A percentile compares a stretch with the other conserved stretches of the same genome.
These are phyloP conservation scores for Thinopyrum elongatum DNA, from an alignment of 176 grass and related monocot species.

Conservation along the genomic window DNA sequence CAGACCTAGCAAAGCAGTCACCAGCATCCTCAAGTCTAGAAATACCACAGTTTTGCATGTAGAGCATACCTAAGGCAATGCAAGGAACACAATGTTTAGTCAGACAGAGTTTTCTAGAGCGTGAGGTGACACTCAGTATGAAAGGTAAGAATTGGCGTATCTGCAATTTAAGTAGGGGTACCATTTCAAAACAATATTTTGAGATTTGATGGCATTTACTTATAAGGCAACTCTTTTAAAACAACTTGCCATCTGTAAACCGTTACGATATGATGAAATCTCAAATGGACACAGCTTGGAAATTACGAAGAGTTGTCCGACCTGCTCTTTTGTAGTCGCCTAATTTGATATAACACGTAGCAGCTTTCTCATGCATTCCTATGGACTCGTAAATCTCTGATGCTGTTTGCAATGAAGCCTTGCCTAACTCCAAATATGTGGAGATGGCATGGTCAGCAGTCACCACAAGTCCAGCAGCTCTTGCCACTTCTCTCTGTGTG, in stretches of 20 bases:
- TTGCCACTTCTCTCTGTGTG: slow-evolving; percentile 61
- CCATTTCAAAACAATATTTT: neutral
- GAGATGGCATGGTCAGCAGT: slow-evolving; percentile 56
- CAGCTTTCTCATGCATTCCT: slow-evolving; percentile 62
- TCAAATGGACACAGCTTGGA: neutral
- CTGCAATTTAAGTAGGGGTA: neutral
- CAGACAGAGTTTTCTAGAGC: neutral
- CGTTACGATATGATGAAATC: neutral
- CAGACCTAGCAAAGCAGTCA: slow-evolving; percentile 50
- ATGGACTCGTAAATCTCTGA: slow-evolving; percentile 78
- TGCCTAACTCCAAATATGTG: slow-evolving; percentile 43
- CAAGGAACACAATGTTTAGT: neutral
- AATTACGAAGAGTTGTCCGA: slow-evolving; percentile 5
- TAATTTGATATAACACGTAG: slow-evolving; percentile 75
- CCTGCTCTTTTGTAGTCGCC: slow-evolving; percentile 69
- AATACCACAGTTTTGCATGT: slow-evolving; percentile 62
- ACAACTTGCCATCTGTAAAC: neutral
- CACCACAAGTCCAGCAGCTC: slow-evolving; percentile 63
- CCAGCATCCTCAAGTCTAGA: slow-evolving; percentile 67
- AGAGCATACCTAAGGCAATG: slow-evolving; percentile 48
- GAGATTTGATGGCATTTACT: neutral
- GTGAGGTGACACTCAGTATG: neutral
- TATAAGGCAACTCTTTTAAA: neutral
- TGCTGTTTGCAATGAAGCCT: slow-evolving; percentile 47
- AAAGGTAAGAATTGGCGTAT: neutral